A percentile compares a stretch with the other conserved stretches of the same genome.
phyloP scores from a whole-genome alignment of 768 basidiomycete species.

The Termitomyces sp. region DNA sequence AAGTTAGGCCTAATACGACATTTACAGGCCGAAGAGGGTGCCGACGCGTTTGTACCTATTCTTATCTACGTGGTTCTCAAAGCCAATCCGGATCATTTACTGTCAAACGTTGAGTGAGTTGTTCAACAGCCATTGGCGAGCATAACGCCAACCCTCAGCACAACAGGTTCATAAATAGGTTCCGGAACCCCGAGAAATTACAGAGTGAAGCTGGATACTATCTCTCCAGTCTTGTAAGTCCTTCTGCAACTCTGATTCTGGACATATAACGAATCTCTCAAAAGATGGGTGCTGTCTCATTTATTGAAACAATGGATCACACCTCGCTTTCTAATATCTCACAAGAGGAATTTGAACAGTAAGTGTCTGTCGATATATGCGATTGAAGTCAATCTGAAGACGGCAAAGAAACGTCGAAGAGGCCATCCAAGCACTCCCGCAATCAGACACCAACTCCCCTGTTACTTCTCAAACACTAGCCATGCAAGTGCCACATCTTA shows the following conservation, averaged over 20 bases:
- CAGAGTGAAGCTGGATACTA: constrained; percentile 98
- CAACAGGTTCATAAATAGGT: constrained; percentile 92
- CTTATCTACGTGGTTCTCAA: constrained; percentile 92
- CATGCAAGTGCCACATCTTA: constrained; percentile 14
- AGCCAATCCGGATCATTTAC: constrained; percentile 89
- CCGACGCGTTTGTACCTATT: constrained; percentile 93
- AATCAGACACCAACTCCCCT: constrained; percentile 36
- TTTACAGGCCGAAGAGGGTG: constrained; percentile 77
- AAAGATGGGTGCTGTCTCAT: constrained; percentile 96
- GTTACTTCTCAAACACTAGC: constrained; percentile 24
- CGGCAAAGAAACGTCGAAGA: constrained; percentile 45
- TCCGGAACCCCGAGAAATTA: constrained; percentile 83
- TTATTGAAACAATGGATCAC: constrained; percentile 98
- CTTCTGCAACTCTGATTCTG: neutral
- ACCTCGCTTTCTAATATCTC: constrained; percentile 91
- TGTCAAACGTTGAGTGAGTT: constrained; percentile 92
- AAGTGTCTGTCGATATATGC: constrained; percentile 11
- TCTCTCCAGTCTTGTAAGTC: constrained; percentile 83
- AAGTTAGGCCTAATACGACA: constrained; percentile 82
- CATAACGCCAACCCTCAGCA: neutral
- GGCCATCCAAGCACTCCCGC: constrained; percentile 47
- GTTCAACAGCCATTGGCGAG: neutral
- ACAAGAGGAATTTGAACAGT: constrained; percentile 90
- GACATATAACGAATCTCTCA: neutral
- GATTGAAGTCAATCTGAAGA: neutral